A percentile compares a stretch with the other conserved stretches of the same genome.
phyloP scores from a whole-genome alignment of 192 early-diverging fungal genomes.

The Hyaloraphidium curvatum region DNA sequence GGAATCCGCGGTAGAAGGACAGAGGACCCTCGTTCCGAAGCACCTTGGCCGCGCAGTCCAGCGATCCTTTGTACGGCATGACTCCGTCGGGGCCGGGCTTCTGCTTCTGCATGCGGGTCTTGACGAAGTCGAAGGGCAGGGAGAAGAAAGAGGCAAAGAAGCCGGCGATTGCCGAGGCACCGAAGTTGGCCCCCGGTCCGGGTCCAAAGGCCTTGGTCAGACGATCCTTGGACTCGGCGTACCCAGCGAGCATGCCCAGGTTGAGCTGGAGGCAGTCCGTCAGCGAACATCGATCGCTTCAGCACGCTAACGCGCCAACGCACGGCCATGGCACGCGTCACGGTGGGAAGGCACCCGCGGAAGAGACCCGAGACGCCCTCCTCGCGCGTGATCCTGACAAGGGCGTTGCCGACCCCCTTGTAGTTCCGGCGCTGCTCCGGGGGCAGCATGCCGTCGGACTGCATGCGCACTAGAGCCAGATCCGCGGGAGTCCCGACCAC shows the following conservation, averaged over 20 bases:
- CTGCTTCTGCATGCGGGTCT: conserved; percentile 33
- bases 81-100: conserved; percentile 16
- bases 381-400: conserved; percentile 14
- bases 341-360: conserved; percentile 11
- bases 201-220: neutral
- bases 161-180: conserved; percentile 27
- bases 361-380: conserved; percentile 24
- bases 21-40: conserved; percentile 21
- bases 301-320: conserved; percentile 31
- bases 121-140: conserved; percentile 35
- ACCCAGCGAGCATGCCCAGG: neutral
- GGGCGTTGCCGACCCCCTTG: conserved; percentile 20
- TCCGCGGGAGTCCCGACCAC: conserved; percentile 24
- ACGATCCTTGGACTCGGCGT: neutral
- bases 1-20: conserved; percentile 22
- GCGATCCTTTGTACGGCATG: conserved; percentile 22
- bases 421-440: conserved; percentile 21
- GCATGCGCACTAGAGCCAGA: conserved; percentile 15
- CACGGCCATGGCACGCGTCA: conserved; percentile 25
- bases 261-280: too few relatives aligned
- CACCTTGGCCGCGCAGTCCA: conserved; percentile 31
- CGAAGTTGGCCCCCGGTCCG: conserved; percentile 18
- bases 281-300: too few relatives aligned
- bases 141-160: conserved; percentile 32
- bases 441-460: conserved; percentile 18